Base-by-base conservation (phyloP, 768 basidiomycete genomes). In the Rhodocollybia butyracea region DNA sequence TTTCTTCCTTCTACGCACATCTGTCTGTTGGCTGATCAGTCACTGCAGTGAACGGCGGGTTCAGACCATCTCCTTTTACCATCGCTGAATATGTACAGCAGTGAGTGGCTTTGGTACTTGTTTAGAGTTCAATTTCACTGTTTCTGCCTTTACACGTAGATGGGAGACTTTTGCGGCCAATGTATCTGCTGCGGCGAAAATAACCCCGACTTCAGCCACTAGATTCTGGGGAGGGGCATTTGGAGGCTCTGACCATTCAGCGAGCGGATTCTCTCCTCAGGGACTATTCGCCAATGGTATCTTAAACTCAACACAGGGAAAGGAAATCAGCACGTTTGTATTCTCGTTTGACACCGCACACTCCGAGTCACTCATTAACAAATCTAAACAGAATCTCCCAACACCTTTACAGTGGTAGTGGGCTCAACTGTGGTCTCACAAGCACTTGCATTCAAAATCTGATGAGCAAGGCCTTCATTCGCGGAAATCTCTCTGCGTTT, bases 371-470 rank as follows among this genome's bases (percentile, higher is more conserved):
- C 21, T 53, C n/a, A 29, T 43, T 39, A 27, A 39, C 30, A 31
- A 57, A 34, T 21, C 45, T 31, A n/a, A 12, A 7, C 57, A 84
- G 82, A 13, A 76, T 84, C 57, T 83, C 82, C 3, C 81, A 83
- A 41, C 79, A 81, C 57, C 75, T 69, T 48, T 80, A 80, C 51
- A 58, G 56, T 22, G 59, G 27, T 12, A 51, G 59, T 10, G 43
- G 40, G 10, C 65, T 64, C 11, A 75, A 75, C 61, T 83, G 83
- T n/a, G 84, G 85, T 12, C 78, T 80, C 2, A 87, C 85, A 64
- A 86, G 85, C 58, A 58, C 68, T 5, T 86, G 86, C 15, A 76
- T 66, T 11, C 78, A 82, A 60, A 82, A 85, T 58, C 70, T 89
- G 50, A 87, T 88, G 85, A 80, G 77, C 29, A 88, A 89, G 61